Conservation (phyloP, 1,139 yeast species). For the Eremothecium coryli region DNA sequence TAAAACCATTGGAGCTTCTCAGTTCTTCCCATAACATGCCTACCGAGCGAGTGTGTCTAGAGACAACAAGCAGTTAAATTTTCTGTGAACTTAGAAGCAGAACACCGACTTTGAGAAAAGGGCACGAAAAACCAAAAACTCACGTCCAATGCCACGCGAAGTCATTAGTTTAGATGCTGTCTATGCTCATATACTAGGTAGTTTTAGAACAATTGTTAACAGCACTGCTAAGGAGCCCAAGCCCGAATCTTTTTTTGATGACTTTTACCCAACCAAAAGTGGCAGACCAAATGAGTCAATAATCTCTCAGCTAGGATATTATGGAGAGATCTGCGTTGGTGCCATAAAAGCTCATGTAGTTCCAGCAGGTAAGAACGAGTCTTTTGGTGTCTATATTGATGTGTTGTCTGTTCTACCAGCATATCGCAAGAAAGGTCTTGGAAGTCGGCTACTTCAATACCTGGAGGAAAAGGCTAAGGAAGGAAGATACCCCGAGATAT, state of each 20-base stretch:
- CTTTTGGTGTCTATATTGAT: constrained; percentile 50
- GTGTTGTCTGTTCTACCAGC: constrained; percentile 55
- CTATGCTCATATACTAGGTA: constrained; percentile 20
- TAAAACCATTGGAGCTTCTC: no score
- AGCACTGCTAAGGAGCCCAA: constrained; percentile 14
- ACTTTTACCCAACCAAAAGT: constrained; percentile 12
- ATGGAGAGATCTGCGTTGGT: constrained; percentile 64
- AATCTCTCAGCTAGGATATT: constrained; percentile 38
- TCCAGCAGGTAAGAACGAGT: constrained; percentile 16
- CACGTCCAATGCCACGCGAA: no score
- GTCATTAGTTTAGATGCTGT: constrained; percentile 22
- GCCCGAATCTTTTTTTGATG: constrained; percentile 16
- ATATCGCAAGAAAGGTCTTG: constrained; percentile 55
- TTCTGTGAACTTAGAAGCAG: no score
- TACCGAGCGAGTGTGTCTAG: no score
- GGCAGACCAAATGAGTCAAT: constrained; percentile 10
- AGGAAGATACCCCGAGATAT: constrained; percentile 45
- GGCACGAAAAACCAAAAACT: no score
- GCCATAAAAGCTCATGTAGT: constrained; percentile 46
- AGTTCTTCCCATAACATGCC: no score
- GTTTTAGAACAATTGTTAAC: constrained; percentile 12
- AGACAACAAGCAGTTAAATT: no score
- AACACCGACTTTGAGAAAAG: no score
- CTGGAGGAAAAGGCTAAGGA: constrained; percentile 46
- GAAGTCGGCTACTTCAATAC: constrained; percentile 46